Evolutionary conservation across 495 filamentous ascomycete genomes (phyloP).

Genomic region (Penicillium lividum): DNA sequence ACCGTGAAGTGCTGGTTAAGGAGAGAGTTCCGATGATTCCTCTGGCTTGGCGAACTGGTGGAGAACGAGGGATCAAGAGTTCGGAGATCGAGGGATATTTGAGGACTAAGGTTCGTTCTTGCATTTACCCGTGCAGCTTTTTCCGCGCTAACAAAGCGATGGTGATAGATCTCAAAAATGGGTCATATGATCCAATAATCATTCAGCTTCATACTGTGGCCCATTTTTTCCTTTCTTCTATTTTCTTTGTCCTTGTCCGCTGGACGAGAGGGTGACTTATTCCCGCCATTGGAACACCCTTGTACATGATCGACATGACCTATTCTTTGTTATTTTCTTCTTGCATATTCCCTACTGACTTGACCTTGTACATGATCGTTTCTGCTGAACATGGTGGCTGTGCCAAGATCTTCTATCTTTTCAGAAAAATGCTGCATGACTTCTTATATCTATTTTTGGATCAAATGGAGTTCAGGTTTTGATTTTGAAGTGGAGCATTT

Average conservation of each 20-base stretch:
- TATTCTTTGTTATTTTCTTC: conserved; percentile 1
- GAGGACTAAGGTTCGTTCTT: conserved; percentile 73
- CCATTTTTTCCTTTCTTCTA: conserved; percentile 3
- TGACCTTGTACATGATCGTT: conserved; percentile 20
- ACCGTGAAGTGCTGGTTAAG: conserved; percentile 81
- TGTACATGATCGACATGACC: conserved; percentile 31
- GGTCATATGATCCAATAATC: conserved; percentile 62
- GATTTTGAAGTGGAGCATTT: conserved; percentile 12
- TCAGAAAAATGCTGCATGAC: conserved; percentile 8
- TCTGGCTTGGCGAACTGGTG: conserved; percentile 83
- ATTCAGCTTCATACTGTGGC: neutral
- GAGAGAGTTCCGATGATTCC: conserved; percentile 95
- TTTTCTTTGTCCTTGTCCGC: conserved; percentile 10
- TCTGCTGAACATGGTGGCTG: neutral
- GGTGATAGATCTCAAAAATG: conserved; percentile 65
- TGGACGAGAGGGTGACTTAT: conserved; percentile 4
- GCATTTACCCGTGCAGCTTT: conserved; percentile 4
- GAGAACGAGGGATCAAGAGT: conserved; percentile 78
- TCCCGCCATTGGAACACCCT: conserved; percentile 13
- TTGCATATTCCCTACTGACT: conserved; percentile 21
- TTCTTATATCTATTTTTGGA: conserved; percentile 7
- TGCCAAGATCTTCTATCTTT: conserved; percentile 4
- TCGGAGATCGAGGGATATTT: conserved; percentile 91
- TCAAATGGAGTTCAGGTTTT: conserved; percentile 10
- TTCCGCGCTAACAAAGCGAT: conserved; percentile 7